These are phyloP conservation scores for Diplodia mutila DNA, from an alignment of 2,329 filamentous ascomycete genomes.

Conservation along the genomic window DNA sequence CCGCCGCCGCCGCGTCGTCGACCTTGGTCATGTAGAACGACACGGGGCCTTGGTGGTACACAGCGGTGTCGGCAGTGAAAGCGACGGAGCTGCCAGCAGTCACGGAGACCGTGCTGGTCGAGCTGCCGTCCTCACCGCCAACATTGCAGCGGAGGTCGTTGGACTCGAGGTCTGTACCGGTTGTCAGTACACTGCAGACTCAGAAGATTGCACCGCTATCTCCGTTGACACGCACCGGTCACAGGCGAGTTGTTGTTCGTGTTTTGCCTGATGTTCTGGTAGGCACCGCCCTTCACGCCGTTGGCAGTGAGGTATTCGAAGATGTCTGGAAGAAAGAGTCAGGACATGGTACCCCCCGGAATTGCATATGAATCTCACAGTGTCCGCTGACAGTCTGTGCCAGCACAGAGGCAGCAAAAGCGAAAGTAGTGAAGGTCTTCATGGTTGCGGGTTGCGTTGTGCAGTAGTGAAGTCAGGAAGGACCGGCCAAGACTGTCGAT, in stretches of 20 bases:
- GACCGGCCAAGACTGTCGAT: conserved; percentile 17
- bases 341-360: not conserved
- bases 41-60: conserved; percentile 46
- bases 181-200: not conserved
- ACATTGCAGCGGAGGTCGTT: conserved; percentile 44
- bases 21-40: conserved; percentile 46
- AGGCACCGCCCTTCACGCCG: conserved; percentile 38
- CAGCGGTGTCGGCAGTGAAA: conserved; percentile 42
- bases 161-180: conserved; percentile 31
- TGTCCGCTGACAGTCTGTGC: conserved; percentile 42
- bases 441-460: conserved; percentile 29
- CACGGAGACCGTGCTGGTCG: conserved; percentile 40
- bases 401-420: conserved; percentile 37
- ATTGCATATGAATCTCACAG: conserved; percentile 32
- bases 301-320: conserved; percentile 45
- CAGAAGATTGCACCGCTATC: not conserved
- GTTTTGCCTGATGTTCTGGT: conserved; percentile 44
- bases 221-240: conserved; percentile 28
- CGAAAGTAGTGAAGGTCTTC: conserved; percentile 40
- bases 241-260: conserved; percentile 45
- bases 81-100: conserved; percentile 40
- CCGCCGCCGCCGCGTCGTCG: conserved; percentile 36
- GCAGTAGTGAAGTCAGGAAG: not conserved
- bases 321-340: conserved; percentile 36
- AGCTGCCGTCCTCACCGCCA: conserved; percentile 35